A percentile compares a stretch with the other conserved stretches of the same genome.
phyloP scores from a whole-genome alignment of 345 rosid species.

The Eucalyptus caleyi region DNA sequence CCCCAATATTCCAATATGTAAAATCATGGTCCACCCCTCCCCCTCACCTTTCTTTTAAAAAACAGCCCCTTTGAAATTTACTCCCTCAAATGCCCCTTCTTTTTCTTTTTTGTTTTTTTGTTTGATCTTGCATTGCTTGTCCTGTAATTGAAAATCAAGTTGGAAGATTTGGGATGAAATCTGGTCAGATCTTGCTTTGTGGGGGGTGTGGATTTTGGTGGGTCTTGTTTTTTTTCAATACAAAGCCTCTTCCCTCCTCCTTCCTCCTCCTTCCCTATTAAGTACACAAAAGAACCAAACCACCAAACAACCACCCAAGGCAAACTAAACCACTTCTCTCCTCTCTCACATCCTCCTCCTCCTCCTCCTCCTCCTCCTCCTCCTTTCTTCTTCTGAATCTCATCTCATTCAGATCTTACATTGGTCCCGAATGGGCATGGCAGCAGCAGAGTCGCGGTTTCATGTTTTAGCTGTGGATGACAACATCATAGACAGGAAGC shows the following conservation, averaged over 20 bases:
- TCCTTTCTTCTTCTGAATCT: neutral
- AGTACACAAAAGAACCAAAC: neutral
- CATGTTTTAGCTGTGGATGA: conserved; percentile 98
- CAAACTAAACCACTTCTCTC: neutral
- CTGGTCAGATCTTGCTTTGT: conserved; percentile 42
- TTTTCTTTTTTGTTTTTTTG: neutral
- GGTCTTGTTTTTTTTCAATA: neutral
- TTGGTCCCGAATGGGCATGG: conserved; percentile 28
- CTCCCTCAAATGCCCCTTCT: neutral
- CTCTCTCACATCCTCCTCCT: neutral
- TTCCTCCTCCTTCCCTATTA: neutral
- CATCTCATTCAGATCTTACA: neutral
- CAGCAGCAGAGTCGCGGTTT: conserved; percentile 47
- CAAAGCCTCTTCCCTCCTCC: neutral
- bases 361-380: neutral
- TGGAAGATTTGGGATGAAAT: conserved; percentile 35
- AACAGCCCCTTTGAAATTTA: neutral
- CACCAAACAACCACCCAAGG: neutral
- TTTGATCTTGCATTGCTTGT: conserved; percentile 21
- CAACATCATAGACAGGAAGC: conserved; percentile 65
- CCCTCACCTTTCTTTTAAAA: neutral
- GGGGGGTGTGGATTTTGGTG: conserved; percentile 17
- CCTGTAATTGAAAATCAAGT: conserved; percentile 31
- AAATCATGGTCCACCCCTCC: neutral
- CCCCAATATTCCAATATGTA: conserved; percentile 19